Percentiles rank a stretch among this genome's conserved stretches.
Evolutionary conservation across 371 early-diverging fungal genomes (phyloP).

Genomic region (Mucor indicus): DNA sequence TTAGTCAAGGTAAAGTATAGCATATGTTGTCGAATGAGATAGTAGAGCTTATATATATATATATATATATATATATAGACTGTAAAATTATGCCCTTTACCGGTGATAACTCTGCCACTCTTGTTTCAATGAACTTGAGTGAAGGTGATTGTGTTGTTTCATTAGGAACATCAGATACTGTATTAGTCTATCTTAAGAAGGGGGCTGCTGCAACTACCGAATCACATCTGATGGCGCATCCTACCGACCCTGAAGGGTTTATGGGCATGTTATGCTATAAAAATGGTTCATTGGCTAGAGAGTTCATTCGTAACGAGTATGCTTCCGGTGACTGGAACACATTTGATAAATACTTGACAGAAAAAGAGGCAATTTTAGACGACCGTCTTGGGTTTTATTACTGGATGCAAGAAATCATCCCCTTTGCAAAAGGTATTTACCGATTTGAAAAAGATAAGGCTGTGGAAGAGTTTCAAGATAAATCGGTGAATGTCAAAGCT

Average conservation of each 20-base stretch:
- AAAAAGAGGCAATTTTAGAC: slow-evolving; percentile 15
- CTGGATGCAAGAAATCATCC: slow-evolving; percentile 75
- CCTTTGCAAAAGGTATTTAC: slow-evolving; percentile 65
- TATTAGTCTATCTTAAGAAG: slow-evolving; percentile 58
- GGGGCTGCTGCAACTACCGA: slow-evolving; percentile 47
- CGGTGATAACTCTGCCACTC: slow-evolving; percentile 82
- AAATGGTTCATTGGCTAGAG: slow-evolving; percentile 80
- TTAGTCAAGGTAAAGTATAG: slow-evolving; percentile 44
- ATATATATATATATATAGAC: slow-evolving; percentile 22
- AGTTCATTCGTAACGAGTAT: slow-evolving; percentile 62
- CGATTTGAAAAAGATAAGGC: slow-evolving; percentile 54
- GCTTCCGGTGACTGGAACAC: slow-evolving; percentile 53
- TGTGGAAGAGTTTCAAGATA: slow-evolving; percentile 49
- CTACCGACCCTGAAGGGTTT: slow-evolving; percentile 55
- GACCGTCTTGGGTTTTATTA: slow-evolving; percentile 67
- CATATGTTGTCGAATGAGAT: neutral
- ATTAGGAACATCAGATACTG: slow-evolving; percentile 81
- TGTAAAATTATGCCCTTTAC: slow-evolving; percentile 70
- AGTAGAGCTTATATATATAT: neutral
- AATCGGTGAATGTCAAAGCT: slow-evolving; percentile 52
- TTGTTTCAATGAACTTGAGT: slow-evolving; percentile 60
- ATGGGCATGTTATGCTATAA: slow-evolving; percentile 82
- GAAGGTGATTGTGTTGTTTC: slow-evolving; percentile 67
- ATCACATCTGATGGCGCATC: slow-evolving; percentile 73
- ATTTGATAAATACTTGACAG: slow-evolving; percentile 46